These are phyloP conservation scores for Teunomyces panamensis DNA, from an alignment of 805 yeast genomes.

Conservation along the genomic window DNA sequence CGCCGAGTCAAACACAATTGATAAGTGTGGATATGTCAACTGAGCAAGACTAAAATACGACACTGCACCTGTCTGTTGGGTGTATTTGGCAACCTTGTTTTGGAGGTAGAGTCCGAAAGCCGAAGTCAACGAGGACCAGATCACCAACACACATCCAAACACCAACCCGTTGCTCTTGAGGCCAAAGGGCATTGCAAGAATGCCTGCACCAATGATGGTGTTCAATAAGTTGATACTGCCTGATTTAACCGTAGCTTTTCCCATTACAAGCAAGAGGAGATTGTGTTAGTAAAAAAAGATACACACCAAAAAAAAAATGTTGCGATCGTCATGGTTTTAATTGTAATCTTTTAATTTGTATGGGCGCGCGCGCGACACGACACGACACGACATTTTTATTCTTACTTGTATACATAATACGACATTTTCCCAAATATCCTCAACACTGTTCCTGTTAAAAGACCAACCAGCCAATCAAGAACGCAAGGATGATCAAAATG, in stretches of 20 bases:
- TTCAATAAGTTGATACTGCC: slow-evolving; percentile 59
- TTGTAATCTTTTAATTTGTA: background rate
- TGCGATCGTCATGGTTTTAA: too few relatives aligned
- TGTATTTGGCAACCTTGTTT: slow-evolving; percentile 55
- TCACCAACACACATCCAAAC: slow-evolving; percentile 52
- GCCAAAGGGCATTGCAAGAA: slow-evolving; percentile 72
- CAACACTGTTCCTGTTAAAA: slow-evolving; percentile 33
- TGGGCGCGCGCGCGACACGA: background rate
- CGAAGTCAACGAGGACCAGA: slow-evolving; percentile 63
- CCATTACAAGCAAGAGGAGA: slow-evolving; percentile 8
- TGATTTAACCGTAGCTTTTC: slow-evolving; percentile 15
- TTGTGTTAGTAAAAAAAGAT: background rate
- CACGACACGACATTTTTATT: too few relatives aligned
- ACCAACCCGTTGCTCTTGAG: slow-evolving; percentile 64
- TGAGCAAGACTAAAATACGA: slow-evolving; percentile 46
- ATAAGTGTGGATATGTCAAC: slow-evolving; percentile 66
- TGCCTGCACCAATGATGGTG: slow-evolving; percentile 80
- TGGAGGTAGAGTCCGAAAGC: slow-evolving; percentile 67
- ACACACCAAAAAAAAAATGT: too few relatives aligned
- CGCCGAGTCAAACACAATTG: slow-evolving; percentile 70
- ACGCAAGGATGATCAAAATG: slow-evolving; percentile 44
- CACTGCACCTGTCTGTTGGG: slow-evolving; percentile 40
- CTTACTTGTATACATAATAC: too few relatives aligned
- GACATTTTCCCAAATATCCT: too few relatives aligned
- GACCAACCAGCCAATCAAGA: slow-evolving; percentile 73